Base-by-base conservation (phyloP, 768 basidiomycete species). In the Tricholoma flavovirens region DNA sequence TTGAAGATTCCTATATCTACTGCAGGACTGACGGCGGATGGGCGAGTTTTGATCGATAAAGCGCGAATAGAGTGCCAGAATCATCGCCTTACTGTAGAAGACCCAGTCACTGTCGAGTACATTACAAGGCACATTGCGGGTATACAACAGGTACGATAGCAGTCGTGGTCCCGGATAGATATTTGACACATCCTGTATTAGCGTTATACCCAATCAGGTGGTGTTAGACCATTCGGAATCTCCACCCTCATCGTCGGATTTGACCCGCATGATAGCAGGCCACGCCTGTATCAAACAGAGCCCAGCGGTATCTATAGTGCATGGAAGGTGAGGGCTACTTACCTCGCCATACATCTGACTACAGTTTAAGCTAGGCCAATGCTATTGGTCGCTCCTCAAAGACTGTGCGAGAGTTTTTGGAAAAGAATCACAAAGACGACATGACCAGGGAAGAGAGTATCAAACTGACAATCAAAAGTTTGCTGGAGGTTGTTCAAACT, bases 141-240 rank as follows among this genome's bases (percentile, higher is more conserved):
- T n/a, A 93, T 98, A 61, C 96, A 99, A 73, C 97, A 99, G 82
- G 96, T 93, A 54, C 33, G 79, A 51, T 10, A 51, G 10, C 49
- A 26, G 7, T 15, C 3, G 22, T 21, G 7, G 21, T 49, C 6
- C 14, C 36, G 35, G n/a, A n/a, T 29, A 55, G 9, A 30, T 48
- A 9, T 10, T 4, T 42, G 12, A 49, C 33, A 5, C 21, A 26
- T 55, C 26, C 46, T 49, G 24, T n/a, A 52, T 17, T 54, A 96
- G 93, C 83, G 85, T 70, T 98, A 98, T 75, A 98, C 97, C 12
- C 97, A 99, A 79, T 97, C 95, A 10, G 97, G 97, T 59, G 97
- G 97, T 78, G 94, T 97, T 51, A 83, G 97, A 56, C 97, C 97
- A 24, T 99, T 99, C 66, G 97, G 97, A 62, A 94, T 98, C 63